Base-by-base conservation (phyloP, 768 basidiomycete genomes). In the Daedaleopsis nitida region DNA sequence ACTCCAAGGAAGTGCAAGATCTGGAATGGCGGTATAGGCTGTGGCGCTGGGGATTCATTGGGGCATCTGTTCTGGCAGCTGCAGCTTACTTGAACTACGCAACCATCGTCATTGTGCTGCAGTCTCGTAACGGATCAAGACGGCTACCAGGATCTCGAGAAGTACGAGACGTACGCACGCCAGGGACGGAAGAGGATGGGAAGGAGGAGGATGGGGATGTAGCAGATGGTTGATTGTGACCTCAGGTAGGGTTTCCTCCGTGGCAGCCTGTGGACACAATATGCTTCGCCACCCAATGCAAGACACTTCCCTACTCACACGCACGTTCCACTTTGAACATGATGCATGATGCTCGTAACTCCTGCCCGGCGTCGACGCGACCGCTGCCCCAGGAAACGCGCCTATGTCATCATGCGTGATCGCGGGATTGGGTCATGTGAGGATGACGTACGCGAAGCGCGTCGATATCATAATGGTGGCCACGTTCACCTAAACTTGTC, bases 41-140 rank as follows among this genome's bases (percentile, higher is more conserved):
- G 47, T 79, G 80, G 72, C 78, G 82, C 13, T 85, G 82, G 81
- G 76, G 78, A 1, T 91, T 85, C 73, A 70, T 80, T 21, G 78
- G 80, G 1, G 70, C 81, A 17, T 78, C 78, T 12, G 54, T 81
- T 12, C 48, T 69, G 0, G 81, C 80, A 1, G 75, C 78, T 32
- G 64, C 82, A 1, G 76, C 69, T 34, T 75, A 77, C 14, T 77
- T 82, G 48, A 65, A 67, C 12, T 59, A 42, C 37, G 59, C 39
- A 19, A 27, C 53, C 9, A 35, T 66, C 24, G 19, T 42, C 55
- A 32, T 70, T 10, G 52, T 55, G 17, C 34, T 44, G 11, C 45
- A 57, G 44, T 5, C 53, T 47, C 11, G 10, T 51, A n/a, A 9
- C 17, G 66, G 23, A 19, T 48, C 51, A 37, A 51, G 13, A 17